Base-by-base conservation (phyloP, 805 yeast species). In the Monosporozyma yasuniensis region DNA sequence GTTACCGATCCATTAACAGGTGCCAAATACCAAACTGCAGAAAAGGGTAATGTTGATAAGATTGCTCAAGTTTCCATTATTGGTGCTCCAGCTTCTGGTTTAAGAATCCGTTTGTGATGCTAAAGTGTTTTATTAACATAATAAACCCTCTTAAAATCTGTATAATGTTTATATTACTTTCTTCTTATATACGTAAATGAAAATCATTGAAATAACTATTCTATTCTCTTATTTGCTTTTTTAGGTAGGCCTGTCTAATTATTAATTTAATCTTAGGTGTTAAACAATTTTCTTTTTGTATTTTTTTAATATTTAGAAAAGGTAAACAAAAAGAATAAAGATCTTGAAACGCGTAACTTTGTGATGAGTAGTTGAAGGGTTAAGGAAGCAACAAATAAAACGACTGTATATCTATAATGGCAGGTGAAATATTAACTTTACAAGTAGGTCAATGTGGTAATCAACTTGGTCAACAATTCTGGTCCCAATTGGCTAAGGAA, bases 401-500 rank as follows among this genome's bases (percentile, higher is more conserved):
- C 19, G 27, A 18, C 14, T 16, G 8, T 27, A 14, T 14, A 16
- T 21, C 8, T 8, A 35, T 27, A 14, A 72, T 75, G 77, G 73
- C 77, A 2, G 77, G 90, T 9, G 89, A 84, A 64, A 79, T 84
- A 2, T 72, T 84, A 39, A 82, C 90, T 1, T 65, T 84, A 10
- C 90, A 84, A 58, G 79, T 80, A 10, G 79, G 79, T 23, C 99
- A 93, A 69, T 93, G 99, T 71, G 99, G 99, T 51, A 93, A 93
- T 68, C 98, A 91, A 64, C 83, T 91, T 1, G 97, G 97, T 23
- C 79, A 86, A 50, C 84, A 85, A 65, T 91, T 90, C 66, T 93
- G 99, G 99, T 75, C 80, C 44, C 96, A 87, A 64, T 66, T 91
- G 49, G 86, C 95, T 42, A 68, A 73, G 27, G 98, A 91, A 60